These are phyloP conservation scores for Sporisorium reilianum DNA, from an alignment of 1,284 basidiomycete genomes.

Conservation along the genomic window DNA sequence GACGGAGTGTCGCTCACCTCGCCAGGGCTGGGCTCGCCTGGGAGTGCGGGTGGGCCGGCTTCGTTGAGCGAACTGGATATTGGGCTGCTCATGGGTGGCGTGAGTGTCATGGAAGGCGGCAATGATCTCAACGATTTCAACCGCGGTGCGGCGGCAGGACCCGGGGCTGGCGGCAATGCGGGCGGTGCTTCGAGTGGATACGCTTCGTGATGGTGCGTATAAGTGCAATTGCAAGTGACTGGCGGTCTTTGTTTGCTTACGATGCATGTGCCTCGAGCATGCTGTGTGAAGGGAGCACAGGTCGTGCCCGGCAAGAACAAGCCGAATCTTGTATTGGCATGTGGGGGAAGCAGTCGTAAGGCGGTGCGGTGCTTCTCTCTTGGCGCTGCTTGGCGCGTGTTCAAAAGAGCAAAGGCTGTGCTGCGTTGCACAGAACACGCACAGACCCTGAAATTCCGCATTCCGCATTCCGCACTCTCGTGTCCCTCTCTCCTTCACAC, in stretches of 20 bases:
- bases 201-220: background rate
- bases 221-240: background rate
- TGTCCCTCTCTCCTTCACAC: background rate
- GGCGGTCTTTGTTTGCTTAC: background rate
- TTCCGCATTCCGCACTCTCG: background rate
- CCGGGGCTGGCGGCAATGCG: background rate
- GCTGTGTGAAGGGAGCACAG: background rate
- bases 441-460: slow-evolving; percentile 1
- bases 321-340: no score
- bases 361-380: background rate
- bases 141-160: slow-evolving; percentile 1
- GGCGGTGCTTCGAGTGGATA: slow-evolving; percentile 3
- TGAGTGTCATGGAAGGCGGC: slow-evolving; percentile 41
- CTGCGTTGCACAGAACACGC: background rate
- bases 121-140: slow-evolving; percentile 11
- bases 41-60: slow-evolving; percentile 23
- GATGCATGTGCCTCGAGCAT: background rate
- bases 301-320: background rate
- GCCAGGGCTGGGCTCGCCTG: slow-evolving; percentile 38
- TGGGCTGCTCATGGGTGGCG: slow-evolving; percentile 47
- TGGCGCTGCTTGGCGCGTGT: slow-evolving; percentile 3
- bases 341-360: no score
- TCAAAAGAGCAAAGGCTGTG: background rate
- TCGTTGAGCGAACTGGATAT: slow-evolving; percentile 49
- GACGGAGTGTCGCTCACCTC: slow-evolving; percentile 14